Conservation (phyloP, 306 rosid genomes). For the Abrus precatorius region DNA sequence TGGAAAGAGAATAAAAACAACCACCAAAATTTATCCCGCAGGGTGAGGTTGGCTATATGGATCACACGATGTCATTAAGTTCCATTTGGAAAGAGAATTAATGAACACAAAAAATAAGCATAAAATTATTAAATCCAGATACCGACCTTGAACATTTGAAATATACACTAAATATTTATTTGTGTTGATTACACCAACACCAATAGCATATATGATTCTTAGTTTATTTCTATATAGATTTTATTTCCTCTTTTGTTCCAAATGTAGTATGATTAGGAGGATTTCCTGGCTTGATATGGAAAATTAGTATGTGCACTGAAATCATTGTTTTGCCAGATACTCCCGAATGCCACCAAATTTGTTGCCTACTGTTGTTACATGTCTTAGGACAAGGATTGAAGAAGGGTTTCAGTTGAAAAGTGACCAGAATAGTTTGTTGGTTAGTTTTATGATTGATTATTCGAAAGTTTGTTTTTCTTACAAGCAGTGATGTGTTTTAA, state of each 20-base stretch:
- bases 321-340: slow-evolving; percentile 65
- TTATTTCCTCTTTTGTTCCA: slow-evolving; percentile 23
- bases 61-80: too few species aligned
- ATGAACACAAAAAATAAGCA: neutral
- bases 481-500: slow-evolving; percentile 11
- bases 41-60: too few species aligned
- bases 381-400: slow-evolving; percentile 71
- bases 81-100: neutral
- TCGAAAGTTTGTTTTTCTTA: neutral
- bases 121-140: neutral
- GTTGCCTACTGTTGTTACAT: slow-evolving; percentile 73
- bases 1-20: neutral
- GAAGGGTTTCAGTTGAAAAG: slow-evolving; percentile 74
- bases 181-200: neutral
- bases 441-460: slow-evolving; percentile 54
- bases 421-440: slow-evolving; percentile 84
- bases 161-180: neutral
- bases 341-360: slow-evolving; percentile 90
- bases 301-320: slow-evolving; percentile 37
- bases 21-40: too few species aligned
- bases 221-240: neutral
- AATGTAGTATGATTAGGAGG: slow-evolving; percentile 22
- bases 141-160: neutral
- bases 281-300: slow-evolving; percentile 22
- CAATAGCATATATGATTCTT: neutral